Percentiles rank a stretch among this genome's conserved stretches.
Conservation (phyloP, 75 land plant genomes). For the Ceratopteris richardii region DNA sequence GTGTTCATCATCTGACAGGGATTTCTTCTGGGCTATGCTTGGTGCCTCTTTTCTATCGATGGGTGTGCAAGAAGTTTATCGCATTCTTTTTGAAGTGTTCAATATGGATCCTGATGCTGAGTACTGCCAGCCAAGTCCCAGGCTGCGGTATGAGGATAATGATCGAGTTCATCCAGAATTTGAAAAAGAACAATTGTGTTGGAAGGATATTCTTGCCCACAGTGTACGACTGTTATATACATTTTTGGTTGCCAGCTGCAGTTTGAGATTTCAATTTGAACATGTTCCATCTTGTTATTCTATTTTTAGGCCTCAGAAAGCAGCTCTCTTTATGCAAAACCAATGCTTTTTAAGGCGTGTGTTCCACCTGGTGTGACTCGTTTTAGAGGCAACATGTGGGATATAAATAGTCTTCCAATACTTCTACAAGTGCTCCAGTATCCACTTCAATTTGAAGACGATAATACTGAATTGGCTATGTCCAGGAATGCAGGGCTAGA, state of each 20-base stretch:
- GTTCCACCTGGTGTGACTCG: conserved; percentile 95
- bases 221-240: not conserved
- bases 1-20: too few species aligned
- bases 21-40: conserved; percentile 82
- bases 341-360: conserved; percentile 86
- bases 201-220: conserved; percentile 72
- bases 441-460: conserved; percentile 50
- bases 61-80: conserved; percentile 89
- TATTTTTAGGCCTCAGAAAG: conserved; percentile 20
- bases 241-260: not conserved
- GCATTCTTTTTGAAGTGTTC: conserved; percentile 89
- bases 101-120: conserved; percentile 86
- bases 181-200: conserved; percentile 58
- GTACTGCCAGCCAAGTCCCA: conserved; percentile 61
- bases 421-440: conserved; percentile 64
- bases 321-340: conserved; percentile 82
- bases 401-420: conserved; percentile 53
- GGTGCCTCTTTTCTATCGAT: conserved; percentile 79
- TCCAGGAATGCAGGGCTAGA: conserved; percentile 84
- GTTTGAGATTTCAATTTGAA: too few species aligned
- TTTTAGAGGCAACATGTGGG: conserved; percentile 86
- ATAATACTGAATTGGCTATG: conserved; percentile 52
- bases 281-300: not conserved
- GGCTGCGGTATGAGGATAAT: conserved; percentile 64
- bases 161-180: conserved; percentile 86